Base-by-base conservation (phyloP, 192 early-diverging fungal species). In the Lobulomyces angularis region DNA sequence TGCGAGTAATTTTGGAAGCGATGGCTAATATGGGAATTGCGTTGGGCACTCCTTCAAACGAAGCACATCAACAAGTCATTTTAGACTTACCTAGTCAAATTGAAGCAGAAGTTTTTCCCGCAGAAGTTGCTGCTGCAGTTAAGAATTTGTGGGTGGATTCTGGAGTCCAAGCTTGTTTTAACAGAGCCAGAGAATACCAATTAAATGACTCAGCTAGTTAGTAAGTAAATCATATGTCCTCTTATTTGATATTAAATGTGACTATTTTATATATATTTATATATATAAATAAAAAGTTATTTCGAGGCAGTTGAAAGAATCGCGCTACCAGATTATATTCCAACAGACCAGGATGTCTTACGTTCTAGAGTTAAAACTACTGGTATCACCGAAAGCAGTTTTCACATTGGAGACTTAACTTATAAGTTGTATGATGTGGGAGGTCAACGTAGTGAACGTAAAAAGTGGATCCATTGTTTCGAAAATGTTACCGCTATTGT, bases 381-480 rank as follows among this genome's bases (percentile, higher is more conserved):
- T 1, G 89, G 90, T 45, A 97, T 97, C 51, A 93, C 86, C 27
- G 92, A 97, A 61, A 92, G 87, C 2, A 81, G 80, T 5, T 92
- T 97, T 63, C 54, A 80, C 22, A 84, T 97, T 47, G 85, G 83
- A 19, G 86, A 90, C 29, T 60, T 93, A 33, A 90, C 85, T 24
- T 97, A 93, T 61, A 77, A 86, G 45, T 88, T 97, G 86, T 84
- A 89, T 61, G 92, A 97, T 68, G 92, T 97, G 32, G 92, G 92
- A 52, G 92, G 92, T 29, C 92, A 97, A 71, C 81, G 92, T 31
- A 90, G 87, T 30, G 92, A 97, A 69, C 77, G 92, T 52, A 97
- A 97, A 53, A 97, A 97, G 68, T 94, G 92, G 92, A 91, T 93
- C 48, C 92, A 93, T 63, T 97, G 90, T 51, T 97, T 97, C 50